A percentile compares a stretch with the other conserved stretches of the same genome.
These are phyloP conservation scores for Elsinoe perseae DNA, from an alignment of 2,329 filamentous ascomycete species.

Conservation along the genomic window DNA sequence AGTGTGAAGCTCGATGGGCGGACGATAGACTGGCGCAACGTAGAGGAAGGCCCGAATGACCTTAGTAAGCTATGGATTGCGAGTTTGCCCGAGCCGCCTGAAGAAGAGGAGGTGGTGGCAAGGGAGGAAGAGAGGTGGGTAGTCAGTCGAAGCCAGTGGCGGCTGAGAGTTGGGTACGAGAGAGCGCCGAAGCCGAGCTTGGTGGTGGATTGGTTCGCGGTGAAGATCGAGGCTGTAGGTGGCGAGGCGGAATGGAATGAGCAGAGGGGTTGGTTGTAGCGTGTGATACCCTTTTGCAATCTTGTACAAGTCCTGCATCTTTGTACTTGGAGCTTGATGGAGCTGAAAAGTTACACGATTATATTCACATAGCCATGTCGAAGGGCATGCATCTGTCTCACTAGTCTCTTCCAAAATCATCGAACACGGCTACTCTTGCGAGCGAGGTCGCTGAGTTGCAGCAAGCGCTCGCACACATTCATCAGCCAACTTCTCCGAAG, in stretches of 20 bases:
- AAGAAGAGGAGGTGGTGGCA: slow-evolving; percentile 6
- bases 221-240: slow-evolving; percentile 14
- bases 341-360: neutral
- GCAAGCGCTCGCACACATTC: too few relatives aligned
- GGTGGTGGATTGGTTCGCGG: slow-evolving; percentile 5
- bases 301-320: neutral
- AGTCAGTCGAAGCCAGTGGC: slow-evolving; percentile 13
- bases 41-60: slow-evolving; percentile 12
- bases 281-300: slow-evolving; percentile 3
- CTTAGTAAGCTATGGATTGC: slow-evolving; percentile 13
- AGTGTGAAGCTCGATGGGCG: slow-evolving; percentile 2
- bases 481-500: too few relatives aligned
- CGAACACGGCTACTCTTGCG: too few relatives aligned
- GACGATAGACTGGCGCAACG: slow-evolving; percentile 13
- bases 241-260: slow-evolving; percentile 14
- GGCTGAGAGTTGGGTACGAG: neutral
- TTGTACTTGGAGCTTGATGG: neutral
- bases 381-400: too few relatives aligned
- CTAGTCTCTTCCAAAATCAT: too few relatives aligned
- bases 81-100: slow-evolving; percentile 12
- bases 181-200: slow-evolving; percentile 6
- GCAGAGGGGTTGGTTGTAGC: slow-evolving; percentile 19
- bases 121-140: slow-evolving; percentile 12
- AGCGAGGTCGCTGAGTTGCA: too few relatives aligned
- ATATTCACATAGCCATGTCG: neutral